These are phyloP conservation scores for Parachaetomium inaequale DNA, from an alignment of 495 filamentous ascomycete species.

Conservation along the genomic window DNA sequence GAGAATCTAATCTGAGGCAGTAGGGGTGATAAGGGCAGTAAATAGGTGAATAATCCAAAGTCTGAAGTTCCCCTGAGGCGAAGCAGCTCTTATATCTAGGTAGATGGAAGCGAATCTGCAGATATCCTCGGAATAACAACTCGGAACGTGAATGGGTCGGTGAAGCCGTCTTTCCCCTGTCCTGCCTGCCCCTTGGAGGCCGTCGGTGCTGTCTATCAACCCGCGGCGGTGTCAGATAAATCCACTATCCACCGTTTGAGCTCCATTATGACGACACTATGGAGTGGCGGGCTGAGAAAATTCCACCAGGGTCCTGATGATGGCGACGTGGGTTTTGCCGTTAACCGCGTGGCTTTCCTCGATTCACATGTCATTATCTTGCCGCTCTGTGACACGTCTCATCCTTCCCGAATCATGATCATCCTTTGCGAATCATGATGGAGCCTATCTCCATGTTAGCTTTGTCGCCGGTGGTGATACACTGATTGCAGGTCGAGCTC, in stretches of 20 bases:
- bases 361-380: background rate
- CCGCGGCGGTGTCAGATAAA: background rate
- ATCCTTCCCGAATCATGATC: background rate
- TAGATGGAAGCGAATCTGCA: background rate
- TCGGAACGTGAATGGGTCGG: background rate
- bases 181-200: background rate
- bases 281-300: slow-evolving; percentile 8
- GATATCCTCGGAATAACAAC: background rate
- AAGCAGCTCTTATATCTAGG: background rate
- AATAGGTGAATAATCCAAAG: background rate
- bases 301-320: slow-evolving; percentile 8
- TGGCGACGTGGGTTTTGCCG: background rate
- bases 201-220: background rate
- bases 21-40: background rate
- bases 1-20: background rate
- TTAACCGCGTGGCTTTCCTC: no score
- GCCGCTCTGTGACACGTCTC: background rate
- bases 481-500: background rate
- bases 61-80: background rate
- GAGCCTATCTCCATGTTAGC: background rate
- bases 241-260: slow-evolving; percentile 3
- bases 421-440: background rate
- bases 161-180: background rate
- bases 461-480: background rate
- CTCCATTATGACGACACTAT: slow-evolving; percentile 20